Base-by-base conservation (phyloP, 768 basidiomycete genomes). In the Phylloporus rhodoxanthus region DNA sequence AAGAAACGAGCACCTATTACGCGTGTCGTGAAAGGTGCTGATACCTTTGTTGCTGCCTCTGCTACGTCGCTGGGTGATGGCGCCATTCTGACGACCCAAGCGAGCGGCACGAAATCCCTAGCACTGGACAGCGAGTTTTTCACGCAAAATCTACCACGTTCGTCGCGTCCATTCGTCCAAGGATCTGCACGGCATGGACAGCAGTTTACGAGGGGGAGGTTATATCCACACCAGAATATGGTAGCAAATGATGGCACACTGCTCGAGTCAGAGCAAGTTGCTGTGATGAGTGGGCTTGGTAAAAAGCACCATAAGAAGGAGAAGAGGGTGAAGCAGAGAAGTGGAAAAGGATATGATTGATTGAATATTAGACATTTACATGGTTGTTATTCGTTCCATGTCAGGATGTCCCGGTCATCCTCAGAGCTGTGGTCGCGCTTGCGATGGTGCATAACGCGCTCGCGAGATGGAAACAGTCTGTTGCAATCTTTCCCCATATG, bases 1-100 rank as follows among this genome's bases (percentile, higher is more conserved):
- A 91, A 89, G 71, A 99, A 99, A 70, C 78, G 78, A 29, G 95
- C 92, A 0, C 94, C 95, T 3, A 74, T 76, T 0, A 94, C 92
- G 2, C 82, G 91, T 34, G 95, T 97, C 33, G 77, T 76, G 28
- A 89, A 92, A 69, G 77, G 77, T 45, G 84, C 93, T 6, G 85
- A 91, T 63, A 94, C 94, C 0, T 95, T 83, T 62, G 76, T 96
- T 5, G 66, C 77, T 13, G 10, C 21, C 2, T 20, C 36, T 17
- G 1, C 47, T 6, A 47, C 46, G 29, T 42, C 38, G 10, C 17
- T 11, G 10, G 17, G 9, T 17, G 48, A 54, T 32, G 68, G 63
- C 34, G 53, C 62, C n/a, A 47, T 49, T 39, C 55, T 59, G 20
- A 56, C 69, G 8, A 60, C 65, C 13, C 66, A 64, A 26, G 68